Percentiles rank a stretch among this genome's conserved stretches.
phyloP scores from a whole-genome alignment of 2,329 filamentous ascomycete genomes.

The Claviceps sp. region DNA sequence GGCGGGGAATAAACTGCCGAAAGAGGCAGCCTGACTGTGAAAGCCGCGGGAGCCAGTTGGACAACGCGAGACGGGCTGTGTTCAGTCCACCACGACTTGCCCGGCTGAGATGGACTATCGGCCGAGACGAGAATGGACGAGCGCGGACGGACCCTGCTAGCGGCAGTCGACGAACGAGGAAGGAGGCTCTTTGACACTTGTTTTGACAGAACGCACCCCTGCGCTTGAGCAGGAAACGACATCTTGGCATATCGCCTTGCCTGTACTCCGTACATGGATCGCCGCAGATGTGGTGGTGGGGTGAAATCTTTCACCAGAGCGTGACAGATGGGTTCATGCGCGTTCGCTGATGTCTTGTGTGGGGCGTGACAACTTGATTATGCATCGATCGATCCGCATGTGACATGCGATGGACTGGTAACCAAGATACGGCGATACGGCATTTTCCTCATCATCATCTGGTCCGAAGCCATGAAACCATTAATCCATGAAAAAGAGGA shows the following conservation, averaged over 20 bases:
- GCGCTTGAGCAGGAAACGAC: background rate
- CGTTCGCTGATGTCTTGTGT: background rate
- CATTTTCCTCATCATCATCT: background rate
- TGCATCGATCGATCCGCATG: background rate
- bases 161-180: background rate
- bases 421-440: background rate
- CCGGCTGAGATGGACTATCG: background rate
- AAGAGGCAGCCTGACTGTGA: background rate
- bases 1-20: background rate
- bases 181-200: background rate
- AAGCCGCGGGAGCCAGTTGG: background rate
- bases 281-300: background rate
- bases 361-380: background rate
- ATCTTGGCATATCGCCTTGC: background rate
- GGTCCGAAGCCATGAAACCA: background rate
- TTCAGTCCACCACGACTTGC: background rate
- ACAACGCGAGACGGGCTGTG: background rate
- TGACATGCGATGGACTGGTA: background rate
- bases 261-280: too few relatives aligned
- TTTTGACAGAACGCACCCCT: background rate
- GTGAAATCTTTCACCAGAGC: background rate
- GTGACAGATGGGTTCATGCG: slow-evolving; percentile 1
- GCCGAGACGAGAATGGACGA: background rate
- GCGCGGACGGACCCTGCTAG: background rate
- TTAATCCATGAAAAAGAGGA: background rate